Evolutionary conservation across 495 filamentous ascomycete genomes (phyloP).

Genomic region (Penicillium pancosmium): DNA sequence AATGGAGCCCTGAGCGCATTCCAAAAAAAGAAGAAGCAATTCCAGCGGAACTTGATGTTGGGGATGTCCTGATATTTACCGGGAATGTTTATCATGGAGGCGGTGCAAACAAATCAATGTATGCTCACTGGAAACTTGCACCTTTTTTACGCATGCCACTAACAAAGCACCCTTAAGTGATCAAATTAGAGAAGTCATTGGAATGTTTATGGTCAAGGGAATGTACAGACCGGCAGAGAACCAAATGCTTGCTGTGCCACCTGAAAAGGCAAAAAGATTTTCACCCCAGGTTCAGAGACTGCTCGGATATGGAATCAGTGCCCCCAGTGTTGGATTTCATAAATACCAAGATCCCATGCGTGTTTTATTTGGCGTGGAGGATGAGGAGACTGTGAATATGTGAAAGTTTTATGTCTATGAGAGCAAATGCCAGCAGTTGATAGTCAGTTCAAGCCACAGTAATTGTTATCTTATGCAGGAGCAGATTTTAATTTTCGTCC

Average conservation of each 20-base stretch:
- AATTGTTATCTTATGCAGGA: too few species aligned
- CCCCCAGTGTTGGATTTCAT: conserved; percentile 6
- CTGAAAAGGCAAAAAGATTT: conserved; percentile 3
- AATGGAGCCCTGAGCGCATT: neutral
- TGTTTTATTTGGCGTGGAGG: conserved; percentile 4
- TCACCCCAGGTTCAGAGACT: conserved; percentile 3
- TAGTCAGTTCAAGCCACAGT: too few species aligned
- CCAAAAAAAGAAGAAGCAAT: conserved; percentile 5
- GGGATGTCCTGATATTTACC: conserved; percentile 7
- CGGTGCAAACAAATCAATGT: conserved; percentile 7
- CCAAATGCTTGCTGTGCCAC: conserved; percentile 8
- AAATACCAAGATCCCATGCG: conserved; percentile 10
- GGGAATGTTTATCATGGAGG: conserved; percentile 5
- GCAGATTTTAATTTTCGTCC: too few species aligned
- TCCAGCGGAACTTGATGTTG: conserved; percentile 5
- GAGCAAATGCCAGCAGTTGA: too few species aligned
- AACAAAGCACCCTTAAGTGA: neutral
- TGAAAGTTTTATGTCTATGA: neutral
- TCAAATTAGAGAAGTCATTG: conserved; percentile 7
- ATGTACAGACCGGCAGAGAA: conserved; percentile 10
- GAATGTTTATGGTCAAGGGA: conserved; percentile 8
- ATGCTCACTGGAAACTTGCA: neutral
- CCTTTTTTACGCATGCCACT: neutral
- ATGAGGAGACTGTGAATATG: conserved; percentile 6
- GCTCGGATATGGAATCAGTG: conserved; percentile 7